Conservation (phyloP, 2,329 filamentous ascomycete genomes). For the Aspergillus latus region DNA sequence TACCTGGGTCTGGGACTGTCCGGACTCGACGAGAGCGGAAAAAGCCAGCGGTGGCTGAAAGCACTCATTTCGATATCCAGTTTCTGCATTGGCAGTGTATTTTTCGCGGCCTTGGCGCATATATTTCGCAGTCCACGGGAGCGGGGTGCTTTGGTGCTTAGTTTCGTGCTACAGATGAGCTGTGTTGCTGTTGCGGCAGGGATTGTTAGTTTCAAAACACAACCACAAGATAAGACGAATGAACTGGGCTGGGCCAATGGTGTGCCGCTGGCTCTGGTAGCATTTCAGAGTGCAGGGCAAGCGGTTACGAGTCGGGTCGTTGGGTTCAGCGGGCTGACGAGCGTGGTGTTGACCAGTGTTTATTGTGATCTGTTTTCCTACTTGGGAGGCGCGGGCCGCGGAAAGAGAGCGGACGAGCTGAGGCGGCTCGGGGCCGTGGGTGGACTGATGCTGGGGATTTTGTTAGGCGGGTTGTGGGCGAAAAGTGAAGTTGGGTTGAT, state of each 20-base stretch:
- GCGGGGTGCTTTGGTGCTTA: slow-evolving; percentile 50
- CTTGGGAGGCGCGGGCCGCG: slow-evolving; percentile 47
- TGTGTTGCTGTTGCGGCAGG: slow-evolving; percentile 55
- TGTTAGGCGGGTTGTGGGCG: slow-evolving; percentile 56
- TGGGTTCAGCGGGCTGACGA: slow-evolving; percentile 69
- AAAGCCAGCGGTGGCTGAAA: slow-evolving; percentile 62
- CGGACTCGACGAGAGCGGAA: slow-evolving; percentile 49
- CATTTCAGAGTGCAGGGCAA: slow-evolving; percentile 76
- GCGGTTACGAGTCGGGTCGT: slow-evolving; percentile 72
- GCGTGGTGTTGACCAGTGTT: slow-evolving; percentile 76
- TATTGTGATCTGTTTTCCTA: slow-evolving; percentile 80
- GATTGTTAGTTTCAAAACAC: slow-evolving; percentile 50
- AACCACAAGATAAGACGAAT: not conserved
- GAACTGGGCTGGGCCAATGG: slow-evolving; percentile 58
- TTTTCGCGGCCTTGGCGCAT: slow-evolving; percentile 61
- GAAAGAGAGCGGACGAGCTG: slow-evolving; percentile 54
- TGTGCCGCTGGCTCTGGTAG: slow-evolving; percentile 66
- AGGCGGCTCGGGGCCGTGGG: slow-evolving; percentile 52
- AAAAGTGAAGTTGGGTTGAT: slow-evolving; percentile 53
- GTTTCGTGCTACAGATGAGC: slow-evolving; percentile 55
- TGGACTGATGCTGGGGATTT: slow-evolving; percentile 54
- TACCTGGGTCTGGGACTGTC: slow-evolving; percentile 72
- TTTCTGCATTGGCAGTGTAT: slow-evolving; percentile 71
- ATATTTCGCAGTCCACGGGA: slow-evolving; percentile 34
- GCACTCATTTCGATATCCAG: slow-evolving; percentile 67